These are phyloP conservation scores for Podospora didyma DNA, from an alignment of 495 filamentous ascomycete genomes.

Conservation along the genomic window DNA sequence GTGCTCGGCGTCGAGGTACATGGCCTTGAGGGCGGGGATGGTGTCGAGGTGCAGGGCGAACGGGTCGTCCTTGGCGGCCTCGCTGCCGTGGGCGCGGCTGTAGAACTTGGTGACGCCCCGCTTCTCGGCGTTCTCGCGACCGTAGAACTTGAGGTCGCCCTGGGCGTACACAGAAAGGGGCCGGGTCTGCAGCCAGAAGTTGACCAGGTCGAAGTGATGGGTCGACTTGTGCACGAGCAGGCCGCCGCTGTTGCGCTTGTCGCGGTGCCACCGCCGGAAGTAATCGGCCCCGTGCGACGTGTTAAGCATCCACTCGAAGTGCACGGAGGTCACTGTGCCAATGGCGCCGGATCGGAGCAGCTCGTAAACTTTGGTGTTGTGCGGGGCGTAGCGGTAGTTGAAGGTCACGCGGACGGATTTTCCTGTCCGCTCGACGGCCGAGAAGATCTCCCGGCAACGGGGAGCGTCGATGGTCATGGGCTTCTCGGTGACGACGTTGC, in stretches of 20 bases:
- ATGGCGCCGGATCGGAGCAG: slow-evolving; percentile 47
- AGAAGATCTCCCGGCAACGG: slow-evolving; percentile 47
- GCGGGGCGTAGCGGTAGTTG: slow-evolving; percentile 51
- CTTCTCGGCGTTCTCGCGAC: slow-evolving; percentile 41
- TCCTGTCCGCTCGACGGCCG: slow-evolving; percentile 34
- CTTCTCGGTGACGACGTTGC: slow-evolving; percentile 55
- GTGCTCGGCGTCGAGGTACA: slow-evolving; percentile 56
- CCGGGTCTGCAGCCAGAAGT: slow-evolving; percentile 46
- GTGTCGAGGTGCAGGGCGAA: slow-evolving; percentile 51
- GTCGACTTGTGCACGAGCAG: slow-evolving; percentile 49
- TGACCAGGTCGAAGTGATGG: slow-evolving; percentile 49
- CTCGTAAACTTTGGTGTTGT: slow-evolving; percentile 48
- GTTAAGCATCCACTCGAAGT: slow-evolving; percentile 60
- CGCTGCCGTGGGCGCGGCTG: slow-evolving; percentile 32
- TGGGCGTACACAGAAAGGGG: slow-evolving; percentile 43
- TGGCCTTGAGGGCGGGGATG: slow-evolving; percentile 45
- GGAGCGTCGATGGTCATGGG: slow-evolving; percentile 55
- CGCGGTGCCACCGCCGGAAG: slow-evolving; percentile 59
- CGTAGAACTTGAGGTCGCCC: slow-evolving; percentile 46
- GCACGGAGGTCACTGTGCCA: slow-evolving; percentile 50
- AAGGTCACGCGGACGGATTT: slow-evolving; percentile 43
- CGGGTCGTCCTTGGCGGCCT: slow-evolving; percentile 32
- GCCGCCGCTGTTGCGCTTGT: slow-evolving; percentile 54
- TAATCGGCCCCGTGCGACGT: slow-evolving; percentile 57
- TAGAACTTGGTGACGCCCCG: slow-evolving; percentile 38